A percentile compares a stretch with the other conserved stretches of the same genome.
phyloP scores from a whole-genome alignment of 495 filamentous ascomycete genomes.

The Penicillium cinerascens region DNA sequence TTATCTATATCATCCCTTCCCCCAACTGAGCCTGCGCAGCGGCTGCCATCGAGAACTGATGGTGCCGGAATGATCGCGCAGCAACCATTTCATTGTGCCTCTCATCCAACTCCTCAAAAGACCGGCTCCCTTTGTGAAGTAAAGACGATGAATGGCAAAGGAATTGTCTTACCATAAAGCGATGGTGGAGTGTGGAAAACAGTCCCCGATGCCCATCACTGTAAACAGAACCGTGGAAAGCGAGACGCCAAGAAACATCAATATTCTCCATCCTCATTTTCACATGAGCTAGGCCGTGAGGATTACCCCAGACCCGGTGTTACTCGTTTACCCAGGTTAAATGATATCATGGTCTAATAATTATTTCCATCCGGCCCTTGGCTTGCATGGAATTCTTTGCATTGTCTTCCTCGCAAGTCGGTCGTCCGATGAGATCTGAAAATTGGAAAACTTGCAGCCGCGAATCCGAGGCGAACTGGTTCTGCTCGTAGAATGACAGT shows the following conservation, averaged over 20 bases:
- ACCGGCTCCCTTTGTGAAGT: constrained; percentile 23
- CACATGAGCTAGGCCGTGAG: constrained; percentile 19
- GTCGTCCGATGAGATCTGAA: constrained; percentile 24
- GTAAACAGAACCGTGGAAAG: constrained; percentile 16
- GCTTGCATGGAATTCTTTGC: constrained; percentile 25
- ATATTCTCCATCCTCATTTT: constrained; percentile 12
- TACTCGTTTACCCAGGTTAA: no score
- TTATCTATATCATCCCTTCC: not conserved
- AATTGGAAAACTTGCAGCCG: constrained; percentile 26
- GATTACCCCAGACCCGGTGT: no score
- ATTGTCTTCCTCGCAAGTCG: constrained; percentile 22
- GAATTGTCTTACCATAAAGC: constrained; percentile 16
- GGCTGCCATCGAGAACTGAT: constrained; percentile 2
- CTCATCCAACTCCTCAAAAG: constrained; percentile 25
- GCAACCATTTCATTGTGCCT: constrained; percentile 10
- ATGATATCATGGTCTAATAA: no score
- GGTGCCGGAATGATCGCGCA: constrained; percentile 9
- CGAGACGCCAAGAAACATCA: constrained; percentile 19
- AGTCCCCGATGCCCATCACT: constrained; percentile 24
- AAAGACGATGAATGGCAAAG: constrained; percentile 13
- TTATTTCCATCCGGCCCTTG: constrained; percentile 20
- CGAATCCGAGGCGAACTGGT: constrained; percentile 26
- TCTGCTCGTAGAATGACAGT: constrained; percentile 34
- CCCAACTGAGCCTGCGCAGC: constrained; percentile 1
- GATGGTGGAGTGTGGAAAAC: constrained; percentile 10